Percentiles rank a stretch among this genome's conserved stretches.
phyloP scores from a whole-genome alignment of 2,329 filamentous ascomycete genomes.

The Acephala macrosclerotiorum region DNA sequence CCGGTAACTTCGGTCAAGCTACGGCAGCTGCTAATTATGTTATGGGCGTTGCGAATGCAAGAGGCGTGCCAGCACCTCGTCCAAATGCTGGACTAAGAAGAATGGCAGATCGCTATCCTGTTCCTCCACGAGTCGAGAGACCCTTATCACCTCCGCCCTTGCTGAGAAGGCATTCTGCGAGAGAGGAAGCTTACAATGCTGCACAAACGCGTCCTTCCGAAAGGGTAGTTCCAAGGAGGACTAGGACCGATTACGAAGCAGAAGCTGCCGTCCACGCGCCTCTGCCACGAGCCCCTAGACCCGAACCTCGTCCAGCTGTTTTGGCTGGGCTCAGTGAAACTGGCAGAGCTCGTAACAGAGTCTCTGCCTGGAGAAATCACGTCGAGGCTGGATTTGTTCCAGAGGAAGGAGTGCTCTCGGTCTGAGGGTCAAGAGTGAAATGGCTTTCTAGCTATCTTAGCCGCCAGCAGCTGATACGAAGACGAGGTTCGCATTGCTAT shows the following conservation, averaged over 20 bases:
- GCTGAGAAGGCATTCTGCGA: constrained; percentile 38
- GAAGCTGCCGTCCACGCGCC: constrained; percentile 40
- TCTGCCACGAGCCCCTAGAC: constrained; percentile 16
- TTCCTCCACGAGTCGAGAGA: constrained; percentile 19
- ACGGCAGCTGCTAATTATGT: constrained; percentile 44
- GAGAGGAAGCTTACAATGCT: constrained; percentile 36
- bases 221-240: constrained; percentile 37
- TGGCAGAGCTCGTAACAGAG: constrained; percentile 33
- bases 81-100: constrained; percentile 21
- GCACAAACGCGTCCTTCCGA: constrained; percentile 31
- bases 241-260: constrained; percentile 37
- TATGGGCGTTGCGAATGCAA: constrained; percentile 37
- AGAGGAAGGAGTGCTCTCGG: constrained; percentile 40
- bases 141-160: constrained; percentile 32
- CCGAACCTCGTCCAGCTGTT: constrained; percentile 28
- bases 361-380: constrained; percentile 42
- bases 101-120: constrained; percentile 35
- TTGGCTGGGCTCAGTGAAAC: constrained; percentile 40
- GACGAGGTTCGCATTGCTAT: background rate
- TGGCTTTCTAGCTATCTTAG: background rate
- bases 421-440: background rate
- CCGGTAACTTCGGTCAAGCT: constrained; percentile 44
- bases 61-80: constrained; percentile 29
- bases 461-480: background rate
- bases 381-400: constrained; percentile 41